Evolutionary conservation across 352 stramenopile species (phyloP).

Genomic region (Globisporangium cylindrosporum): DNA sequence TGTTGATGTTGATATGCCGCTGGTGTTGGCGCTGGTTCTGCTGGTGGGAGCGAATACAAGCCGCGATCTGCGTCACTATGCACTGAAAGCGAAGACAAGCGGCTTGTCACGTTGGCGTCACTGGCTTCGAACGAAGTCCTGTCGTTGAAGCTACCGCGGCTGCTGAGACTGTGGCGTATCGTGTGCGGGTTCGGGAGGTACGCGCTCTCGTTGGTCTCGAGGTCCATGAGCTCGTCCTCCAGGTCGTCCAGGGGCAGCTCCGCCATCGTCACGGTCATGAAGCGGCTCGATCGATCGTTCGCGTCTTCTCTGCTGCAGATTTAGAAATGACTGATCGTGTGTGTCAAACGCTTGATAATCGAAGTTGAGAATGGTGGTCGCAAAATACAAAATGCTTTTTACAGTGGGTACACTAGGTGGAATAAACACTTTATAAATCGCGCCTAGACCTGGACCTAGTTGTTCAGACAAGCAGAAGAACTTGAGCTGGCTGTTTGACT

Average conservation of each 20-base stretch:
- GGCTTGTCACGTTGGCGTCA: not conserved
- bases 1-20: not conserved
- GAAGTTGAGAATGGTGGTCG: not conserved
- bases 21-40: not conserved
- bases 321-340: not conserved
- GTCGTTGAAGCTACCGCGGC: not conserved
- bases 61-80: not conserved
- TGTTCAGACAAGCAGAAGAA: too few relatives aligned
- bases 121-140: slow-evolving; percentile 7
- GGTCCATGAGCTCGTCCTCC: slow-evolving; percentile 63
- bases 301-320: not conserved
- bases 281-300: not conserved
- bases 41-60: not conserved
- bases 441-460: not conserved
- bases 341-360: slow-evolving; percentile 2
- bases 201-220: slow-evolving; percentile 51
- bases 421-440: not conserved
- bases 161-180: slow-evolving; percentile 19
- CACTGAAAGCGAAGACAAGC: not conserved
- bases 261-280: slow-evolving; percentile 12
- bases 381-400: not conserved
- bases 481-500: too few relatives aligned
- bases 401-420: not conserved
- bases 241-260: slow-evolving; percentile 29
- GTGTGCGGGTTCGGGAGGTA: slow-evolving; percentile 37